Evolutionary conservation across 2,329 filamentous ascomycete genomes (phyloP).

Genomic region (Gnomoniopsis smithogilvyi): DNA sequence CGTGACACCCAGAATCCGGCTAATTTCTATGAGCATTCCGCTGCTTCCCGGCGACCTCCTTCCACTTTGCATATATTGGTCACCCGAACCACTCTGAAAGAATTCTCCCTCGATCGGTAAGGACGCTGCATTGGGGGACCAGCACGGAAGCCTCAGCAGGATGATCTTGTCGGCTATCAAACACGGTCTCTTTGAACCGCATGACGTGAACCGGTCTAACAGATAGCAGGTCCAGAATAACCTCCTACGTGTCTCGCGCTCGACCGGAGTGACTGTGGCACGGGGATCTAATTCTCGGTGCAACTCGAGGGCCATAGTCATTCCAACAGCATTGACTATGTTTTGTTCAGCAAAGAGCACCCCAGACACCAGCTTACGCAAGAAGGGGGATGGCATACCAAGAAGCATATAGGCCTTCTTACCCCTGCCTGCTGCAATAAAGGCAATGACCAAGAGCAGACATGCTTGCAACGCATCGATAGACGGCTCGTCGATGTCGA

Average conservation of each 20-base stretch:
- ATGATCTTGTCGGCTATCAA: slow-evolving; percentile 76
- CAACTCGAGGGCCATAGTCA: slow-evolving; percentile 78
- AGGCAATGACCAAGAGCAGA: slow-evolving; percentile 71
- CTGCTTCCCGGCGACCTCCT: slow-evolving; percentile 72
- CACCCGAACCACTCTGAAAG: slow-evolving; percentile 75
- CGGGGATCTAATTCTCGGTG: slow-evolving; percentile 71
- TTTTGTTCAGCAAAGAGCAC: slow-evolving; percentile 29
- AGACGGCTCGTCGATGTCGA: slow-evolving; percentile 78
- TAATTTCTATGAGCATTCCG: slow-evolving; percentile 81
- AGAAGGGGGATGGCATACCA: slow-evolving; percentile 42
- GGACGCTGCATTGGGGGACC: slow-evolving; percentile 60
- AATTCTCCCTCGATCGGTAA: slow-evolving; percentile 72
- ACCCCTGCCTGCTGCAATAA: slow-evolving; percentile 72
- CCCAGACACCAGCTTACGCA: background rate
- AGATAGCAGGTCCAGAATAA: slow-evolving; percentile 89
- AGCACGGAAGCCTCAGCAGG: slow-evolving; percentile 70
- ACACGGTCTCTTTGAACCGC: slow-evolving; percentile 79
- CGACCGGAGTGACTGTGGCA: slow-evolving; percentile 59
- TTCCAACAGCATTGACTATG: slow-evolving; percentile 70
- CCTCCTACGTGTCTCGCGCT: slow-evolving; percentile 74
- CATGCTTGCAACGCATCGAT: slow-evolving; percentile 75
- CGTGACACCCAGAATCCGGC: slow-evolving; percentile 76
- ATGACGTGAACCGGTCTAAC: slow-evolving; percentile 78
- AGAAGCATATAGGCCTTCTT: slow-evolving; percentile 87
- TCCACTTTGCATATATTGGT: slow-evolving; percentile 68